Conservation (phyloP, 164 flowering plant genomes). For the Nymphaea thermarum region DNA sequence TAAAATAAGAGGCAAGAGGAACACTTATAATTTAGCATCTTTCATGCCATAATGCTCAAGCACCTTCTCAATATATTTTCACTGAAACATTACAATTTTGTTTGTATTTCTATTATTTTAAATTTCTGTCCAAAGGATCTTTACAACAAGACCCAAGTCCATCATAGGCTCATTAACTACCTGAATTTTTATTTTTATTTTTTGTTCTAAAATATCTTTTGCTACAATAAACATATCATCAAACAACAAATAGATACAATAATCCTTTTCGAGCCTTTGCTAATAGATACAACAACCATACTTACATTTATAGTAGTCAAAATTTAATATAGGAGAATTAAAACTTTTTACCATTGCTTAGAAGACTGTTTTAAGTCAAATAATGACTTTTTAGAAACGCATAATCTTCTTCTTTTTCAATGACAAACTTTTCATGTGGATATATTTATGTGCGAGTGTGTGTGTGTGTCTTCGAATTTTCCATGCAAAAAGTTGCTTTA, state of each 20-base stretch:
- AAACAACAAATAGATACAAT: conserved; percentile 1
- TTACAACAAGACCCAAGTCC: conserved; percentile 2
- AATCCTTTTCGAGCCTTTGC: neutral
- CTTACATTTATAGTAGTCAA: neutral
- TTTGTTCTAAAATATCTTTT: neutral
- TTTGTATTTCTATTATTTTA: neutral
- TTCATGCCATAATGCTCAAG: conserved; percentile 4
- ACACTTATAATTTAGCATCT: neutral
- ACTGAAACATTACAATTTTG: neutral
- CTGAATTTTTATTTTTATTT: neutral
- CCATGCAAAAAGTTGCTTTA: conserved; percentile 4
- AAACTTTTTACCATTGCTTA: conserved; percentile 2
- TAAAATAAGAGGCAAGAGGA: conserved; percentile 2
- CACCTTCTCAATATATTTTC: neutral
- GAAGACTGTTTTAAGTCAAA: conserved; percentile 2
- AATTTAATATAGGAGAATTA: conserved; percentile 1
- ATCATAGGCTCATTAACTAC: neutral
- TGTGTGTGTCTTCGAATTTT: conserved; percentile 1
- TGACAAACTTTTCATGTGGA: neutral
- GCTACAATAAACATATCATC: neutral
- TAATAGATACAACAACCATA: conserved; percentile 7
- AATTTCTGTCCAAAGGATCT: neutral
- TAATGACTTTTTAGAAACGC: conserved; percentile 4
- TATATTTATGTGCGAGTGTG: neutral
- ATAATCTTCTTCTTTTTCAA: conserved; percentile 2